phyloP scores from a whole-genome alignment of 495 filamentous ascomycete species.

The Penicillium chermesinum region DNA sequence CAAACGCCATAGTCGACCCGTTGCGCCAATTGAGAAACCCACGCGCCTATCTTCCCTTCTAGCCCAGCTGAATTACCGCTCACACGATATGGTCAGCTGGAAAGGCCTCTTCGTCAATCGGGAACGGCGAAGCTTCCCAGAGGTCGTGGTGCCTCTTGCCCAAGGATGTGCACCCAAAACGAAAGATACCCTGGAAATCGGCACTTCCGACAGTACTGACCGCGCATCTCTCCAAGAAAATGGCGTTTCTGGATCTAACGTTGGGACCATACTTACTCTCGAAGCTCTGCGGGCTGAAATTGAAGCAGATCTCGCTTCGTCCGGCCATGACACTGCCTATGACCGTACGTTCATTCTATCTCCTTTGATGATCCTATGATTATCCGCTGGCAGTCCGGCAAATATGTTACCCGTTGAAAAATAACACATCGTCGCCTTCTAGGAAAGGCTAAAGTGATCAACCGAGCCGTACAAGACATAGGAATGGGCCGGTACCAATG shows the following conservation, averaged over 20 bases:
- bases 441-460: slow-evolving; percentile 29
- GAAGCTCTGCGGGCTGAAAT: slow-evolving; percentile 47
- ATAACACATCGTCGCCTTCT: slow-evolving; percentile 9
- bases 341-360: slow-evolving; percentile 45
- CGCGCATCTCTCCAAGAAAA: slow-evolving; percentile 29
- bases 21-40: not conserved
- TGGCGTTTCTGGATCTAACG: slow-evolving; percentile 21
- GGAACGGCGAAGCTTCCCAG: slow-evolving; percentile 40
- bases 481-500: slow-evolving; percentile 84
- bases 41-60: not conserved
- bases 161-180: slow-evolving; percentile 18
- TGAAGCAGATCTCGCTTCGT: slow-evolving; percentile 38
- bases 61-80: not conserved
- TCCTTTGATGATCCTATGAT: not conserved
- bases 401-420: not conserved
- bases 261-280: slow-evolving; percentile 36
- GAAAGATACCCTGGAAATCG: slow-evolving; percentile 5
- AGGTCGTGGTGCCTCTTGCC: slow-evolving; percentile 41
- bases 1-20: too few species aligned
- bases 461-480: slow-evolving; percentile 50
- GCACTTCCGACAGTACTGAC: slow-evolving; percentile 22
- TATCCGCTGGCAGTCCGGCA: not conserved
- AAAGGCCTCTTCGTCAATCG: slow-evolving; percentile 40
- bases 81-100: slow-evolving; percentile 13
- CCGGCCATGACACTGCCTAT: slow-evolving; percentile 46